Evolutionary conservation across 139 green algal species (phyloP), one percentile per base, ranked within the genome.

Genomic region (Yamagishiella unicocca): DNA sequence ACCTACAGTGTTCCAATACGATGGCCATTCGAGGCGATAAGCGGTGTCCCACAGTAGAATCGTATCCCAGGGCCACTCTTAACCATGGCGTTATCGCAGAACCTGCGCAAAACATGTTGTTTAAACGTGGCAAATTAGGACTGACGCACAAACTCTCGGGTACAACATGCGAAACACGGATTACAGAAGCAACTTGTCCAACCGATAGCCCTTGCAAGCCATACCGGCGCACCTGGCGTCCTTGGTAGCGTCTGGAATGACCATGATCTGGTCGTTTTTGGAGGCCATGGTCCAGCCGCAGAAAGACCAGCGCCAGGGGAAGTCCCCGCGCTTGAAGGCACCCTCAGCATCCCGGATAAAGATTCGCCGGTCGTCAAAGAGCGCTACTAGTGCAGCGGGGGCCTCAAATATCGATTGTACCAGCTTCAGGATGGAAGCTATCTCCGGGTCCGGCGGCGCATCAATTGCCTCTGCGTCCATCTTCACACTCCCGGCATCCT

Each of bases 1-100:
- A 91, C 61, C 76, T n/a, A 89, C 75, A 90, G 40, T 22, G 89
- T 89, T 42, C 95, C 96, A 42, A 97, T 90, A 25, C 93, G 89
- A 31, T 95, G 88, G 38, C 93, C 93, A 24, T 93, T 93, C 27
- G 89, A 91, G 1, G 91, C 94, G 1, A 97, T 85, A 19, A 98
- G 87, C 1, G 96, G 95, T 0, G 92, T 92, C 53, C 95, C 95
- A 24, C 91, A 93, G 85, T 97, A 98, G 92, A 96, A 97, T 0
- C 92, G 88, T 29, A 90, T 87, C 10, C 97, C 95, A 2, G 82
- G 75, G 74, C 87, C 81, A 27, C 40, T 84, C 62, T 70, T 87
- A 21, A 89, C 88, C 45, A 88, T 78, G 1, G 91, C 89, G 77
- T 97, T 97, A 70, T 91, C 72, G 21, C 79, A 64, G 75, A 98